A percentile compares a stretch with the other conserved stretches of the same genome.
These are phyloP conservation scores for Aspergillus novofumigatus DNA, from an alignment of 2,329 filamentous ascomycete genomes.

Conservation along the genomic window DNA sequence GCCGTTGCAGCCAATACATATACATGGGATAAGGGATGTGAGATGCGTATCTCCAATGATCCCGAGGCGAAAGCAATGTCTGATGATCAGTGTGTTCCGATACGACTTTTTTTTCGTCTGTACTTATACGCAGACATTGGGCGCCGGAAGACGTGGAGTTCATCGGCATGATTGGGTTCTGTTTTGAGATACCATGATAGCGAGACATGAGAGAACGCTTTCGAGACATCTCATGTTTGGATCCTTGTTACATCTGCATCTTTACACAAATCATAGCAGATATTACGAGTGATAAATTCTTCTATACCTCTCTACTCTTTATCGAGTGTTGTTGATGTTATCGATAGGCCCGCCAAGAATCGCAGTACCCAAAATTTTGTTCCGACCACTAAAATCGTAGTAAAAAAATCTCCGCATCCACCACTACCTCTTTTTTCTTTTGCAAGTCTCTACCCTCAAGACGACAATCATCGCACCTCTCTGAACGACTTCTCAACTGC, in stretches of 20 bases:
- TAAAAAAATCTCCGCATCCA: conserved; percentile 24
- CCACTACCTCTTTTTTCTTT: conserved; percentile 21
- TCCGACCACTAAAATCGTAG: conserved; percentile 17
- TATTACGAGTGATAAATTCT: not conserved
- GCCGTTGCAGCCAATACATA: not conserved
- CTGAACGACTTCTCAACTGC: conserved; percentile 20
- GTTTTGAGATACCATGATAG: not conserved
- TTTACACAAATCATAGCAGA: not conserved
- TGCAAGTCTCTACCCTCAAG: conserved; percentile 21
- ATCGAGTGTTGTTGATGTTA: conserved; percentile 7
- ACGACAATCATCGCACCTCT: conserved; percentile 3
- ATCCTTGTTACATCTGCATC: not conserved
- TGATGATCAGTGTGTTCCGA: conserved; percentile 16
- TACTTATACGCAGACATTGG: not conserved
- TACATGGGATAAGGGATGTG: not conserved
- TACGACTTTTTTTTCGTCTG: not conserved
- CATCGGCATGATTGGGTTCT: not conserved
- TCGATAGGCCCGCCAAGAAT: conserved; percentile 29
- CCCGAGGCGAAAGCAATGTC: conserved; percentile 8
- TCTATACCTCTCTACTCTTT: not conserved
- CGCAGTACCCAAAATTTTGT: conserved; percentile 24
- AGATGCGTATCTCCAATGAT: not conserved
- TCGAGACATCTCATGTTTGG: not conserved
- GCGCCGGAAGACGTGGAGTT: not conserved
- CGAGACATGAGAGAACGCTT: not conserved